Evolutionary conservation across 2,329 filamentous ascomycete species (phyloP).

Genomic region (Stagonosporopsis vannaccii): DNA sequence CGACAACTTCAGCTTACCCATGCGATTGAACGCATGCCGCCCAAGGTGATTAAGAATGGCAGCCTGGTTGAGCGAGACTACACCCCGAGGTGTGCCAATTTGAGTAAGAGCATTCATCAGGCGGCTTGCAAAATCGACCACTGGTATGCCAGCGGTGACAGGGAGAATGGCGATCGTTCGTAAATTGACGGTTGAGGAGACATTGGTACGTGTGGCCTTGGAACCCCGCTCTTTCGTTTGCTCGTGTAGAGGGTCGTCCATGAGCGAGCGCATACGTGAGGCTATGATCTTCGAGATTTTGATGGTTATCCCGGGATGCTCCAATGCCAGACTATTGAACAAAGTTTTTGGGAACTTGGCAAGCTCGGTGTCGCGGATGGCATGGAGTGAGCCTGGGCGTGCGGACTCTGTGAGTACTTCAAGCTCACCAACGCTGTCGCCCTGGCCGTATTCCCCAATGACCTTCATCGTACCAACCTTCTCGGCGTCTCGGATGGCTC

Average conservation of each 20-base stretch:
- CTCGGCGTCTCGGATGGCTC: conserved; percentile 81
- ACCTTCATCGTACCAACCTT: conserved; percentile 80
- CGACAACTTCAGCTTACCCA: conserved; percentile 94
- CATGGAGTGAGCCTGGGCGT: conserved; percentile 89
- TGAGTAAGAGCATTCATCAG: conserved; percentile 88
- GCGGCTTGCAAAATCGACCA: conserved; percentile 91
- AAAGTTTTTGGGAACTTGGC: conserved; percentile 95
- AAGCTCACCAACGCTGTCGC: conserved; percentile 95
- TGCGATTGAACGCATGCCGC: conserved; percentile 93
- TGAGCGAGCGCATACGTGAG: conserved; percentile 86
- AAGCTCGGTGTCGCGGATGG: conserved; percentile 94
- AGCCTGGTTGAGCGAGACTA: conserved; percentile 90
- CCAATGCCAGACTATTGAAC: conserved; percentile 96
- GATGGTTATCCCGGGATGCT: conserved; percentile 97
- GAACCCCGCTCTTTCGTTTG: conserved; percentile 68
- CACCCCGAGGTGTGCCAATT: conserved; percentile 86
- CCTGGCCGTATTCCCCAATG: conserved; percentile 91
- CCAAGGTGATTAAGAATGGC: conserved; percentile 94
- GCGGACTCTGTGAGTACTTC: conserved; percentile 95
- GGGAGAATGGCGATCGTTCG: conserved; percentile 92
- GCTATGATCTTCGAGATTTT: conserved; percentile 99
- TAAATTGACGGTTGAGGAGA: conserved; percentile 88
- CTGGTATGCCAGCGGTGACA: conserved; percentile 88
- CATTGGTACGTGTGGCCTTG: conserved; percentile 65
- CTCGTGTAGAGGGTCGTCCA: conserved; percentile 79